Evolutionary conservation across 139 green algal species (phyloP), one percentile per base, ranked within the genome.

Genomic region (Coccomyxa sp.): DNA sequence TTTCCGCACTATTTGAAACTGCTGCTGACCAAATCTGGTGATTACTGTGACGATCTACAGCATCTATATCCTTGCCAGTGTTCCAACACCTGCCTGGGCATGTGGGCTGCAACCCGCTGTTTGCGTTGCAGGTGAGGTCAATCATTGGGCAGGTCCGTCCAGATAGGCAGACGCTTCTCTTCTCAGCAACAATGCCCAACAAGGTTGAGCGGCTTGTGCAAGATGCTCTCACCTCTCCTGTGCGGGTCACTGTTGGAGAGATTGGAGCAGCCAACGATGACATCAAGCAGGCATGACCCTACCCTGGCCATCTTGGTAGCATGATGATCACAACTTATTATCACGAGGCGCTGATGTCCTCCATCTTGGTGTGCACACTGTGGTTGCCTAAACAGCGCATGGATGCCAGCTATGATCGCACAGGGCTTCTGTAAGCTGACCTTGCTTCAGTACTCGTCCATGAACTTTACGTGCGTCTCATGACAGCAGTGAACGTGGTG

Each of bases 161-260:
- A 14, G 94, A 98, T 81, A 78, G 94, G 44, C 95, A 98, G 83
- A 97, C 93, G 68, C 84, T 98, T 80, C 89, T 98, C 50, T 98
- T 98, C 88, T 91, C 80, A 55, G 95, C 95, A 44, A 98, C 95
- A 27, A 97, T 98, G 94, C 95, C 94, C 29, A 76, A 69, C 78
- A 90, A 85, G 54, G 85, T 98, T 24, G 88, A 97, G 77, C 81
- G 87, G 37, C 87, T 98, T 50, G 90, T 92, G 29, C 36, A 80
- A 0, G 93, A 97, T 39, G 86, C 88, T 6, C 86, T 98, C 39
- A 89, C 81, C 39, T 82, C 83, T n/a, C 95, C 95, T 4, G 88
- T 98, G 37, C 82, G 88, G 78, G 86, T 96, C 80, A 90, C 84
- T 6, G 89, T 92, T 14, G 81, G 89, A 5, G 72, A 79, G 4